phyloP scores from a whole-genome alignment of 2,329 filamentous ascomycete genomes.

The Epicoccum nigrum region DNA sequence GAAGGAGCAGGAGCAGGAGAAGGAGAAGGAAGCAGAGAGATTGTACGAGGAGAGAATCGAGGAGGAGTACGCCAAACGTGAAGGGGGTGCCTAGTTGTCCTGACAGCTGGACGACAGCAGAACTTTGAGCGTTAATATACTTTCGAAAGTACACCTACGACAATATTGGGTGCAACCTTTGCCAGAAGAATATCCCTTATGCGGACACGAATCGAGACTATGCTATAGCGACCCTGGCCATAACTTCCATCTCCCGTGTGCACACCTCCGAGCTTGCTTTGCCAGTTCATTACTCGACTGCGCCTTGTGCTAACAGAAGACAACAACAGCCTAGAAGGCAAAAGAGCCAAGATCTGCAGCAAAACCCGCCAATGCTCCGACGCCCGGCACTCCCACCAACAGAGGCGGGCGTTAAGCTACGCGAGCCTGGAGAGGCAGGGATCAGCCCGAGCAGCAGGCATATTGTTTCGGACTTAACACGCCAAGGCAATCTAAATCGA shows the following conservation, averaged over 20 bases:
- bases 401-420: background rate
- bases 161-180: too few relatives aligned
- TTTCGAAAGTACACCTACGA: too few relatives aligned
- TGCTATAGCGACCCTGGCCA: background rate
- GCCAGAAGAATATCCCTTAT: too few relatives aligned
- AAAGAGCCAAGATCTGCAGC: too few relatives aligned
- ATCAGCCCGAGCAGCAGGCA: conserved; percentile 8
- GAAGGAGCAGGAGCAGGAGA: conserved; percentile 37
- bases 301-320: too few relatives aligned
- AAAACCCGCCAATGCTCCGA: background rate
- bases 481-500: conserved; percentile 16
- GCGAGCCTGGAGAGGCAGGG: background rate
- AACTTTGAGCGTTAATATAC: too few relatives aligned
- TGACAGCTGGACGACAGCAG: background rate
- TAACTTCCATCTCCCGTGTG: background rate
- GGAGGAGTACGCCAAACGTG: conserved; percentile 50
- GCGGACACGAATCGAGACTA: background rate
- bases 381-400: background rate
- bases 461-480: conserved; percentile 5
- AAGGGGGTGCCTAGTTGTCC: conserved; percentile 42
- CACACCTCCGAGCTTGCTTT: too few relatives aligned
- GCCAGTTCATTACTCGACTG: too few relatives aligned
- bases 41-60: conserved; percentile 48
- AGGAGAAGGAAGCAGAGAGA: conserved; percentile 37
- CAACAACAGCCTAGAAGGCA: too few relatives aligned